Base-by-base conservation (phyloP, 108 stramenopile genomes). In the Aurantiochytrium sp. region DNA sequence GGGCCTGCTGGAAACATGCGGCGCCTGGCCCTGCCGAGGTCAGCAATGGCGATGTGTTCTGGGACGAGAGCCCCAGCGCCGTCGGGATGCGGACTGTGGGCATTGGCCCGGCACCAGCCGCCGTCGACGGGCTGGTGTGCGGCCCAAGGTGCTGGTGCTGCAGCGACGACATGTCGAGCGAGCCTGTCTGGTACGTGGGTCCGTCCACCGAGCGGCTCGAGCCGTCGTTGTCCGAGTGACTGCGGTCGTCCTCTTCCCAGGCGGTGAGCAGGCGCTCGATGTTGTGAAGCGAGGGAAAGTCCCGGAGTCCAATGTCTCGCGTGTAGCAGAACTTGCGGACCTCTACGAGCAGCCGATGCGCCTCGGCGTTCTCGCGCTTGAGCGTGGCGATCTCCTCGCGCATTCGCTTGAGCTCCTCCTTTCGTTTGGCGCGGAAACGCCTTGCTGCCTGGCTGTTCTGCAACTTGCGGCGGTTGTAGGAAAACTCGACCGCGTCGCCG, bases 331-430 rank as follows among this genome's bases (percentile, higher is more conserved):
- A 81, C 39, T 81, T 48, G 42, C 45, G 39, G 8, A 48, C 45
- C 73, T 81, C 45, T 48, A 12, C 32, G 19, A 81, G 73, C 73
- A 81, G 45, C 6, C 45, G 42, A 6, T 48, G 39, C 19, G 39
- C 42, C 73, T 81, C 73, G 6, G 0, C 45, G 42, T 81, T 48
- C 12, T 30, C 42, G 21, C 45, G 10, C 24, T 81, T 81, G 1
- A 81, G 39, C 73, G 39, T 81, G 42, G 39, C 73, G 30, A 41
- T 81, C 45, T 81, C 73, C 17, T 81, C 73, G 42, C 73, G 39
- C 73, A 81, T 81, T 6, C 73, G 73, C 39, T 81, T 41, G 45
- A 41, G 39, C 73, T 81, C 73, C 45, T 48, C 39, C 30, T 48
- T 41, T 6, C 73, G 36, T 24, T 81, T 81, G 12, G 73, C 73